Evolutionary conservation across 768 basidiomycete genomes (phyloP).

Genomic region (Strobilomyces echinocephalus): DNA sequence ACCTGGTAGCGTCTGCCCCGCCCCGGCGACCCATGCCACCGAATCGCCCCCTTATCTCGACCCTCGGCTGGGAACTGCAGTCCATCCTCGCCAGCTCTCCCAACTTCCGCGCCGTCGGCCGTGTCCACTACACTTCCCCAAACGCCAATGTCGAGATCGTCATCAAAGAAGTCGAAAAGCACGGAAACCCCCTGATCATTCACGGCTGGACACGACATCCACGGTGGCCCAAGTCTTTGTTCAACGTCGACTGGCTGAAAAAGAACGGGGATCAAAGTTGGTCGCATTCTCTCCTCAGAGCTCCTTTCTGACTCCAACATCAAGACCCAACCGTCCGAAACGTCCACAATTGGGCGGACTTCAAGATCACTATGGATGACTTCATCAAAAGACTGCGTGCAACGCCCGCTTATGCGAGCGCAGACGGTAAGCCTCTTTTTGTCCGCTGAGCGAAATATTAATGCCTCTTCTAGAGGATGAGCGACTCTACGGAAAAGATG

Average conservation of each 20-base stretch:
- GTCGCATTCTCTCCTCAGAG: background rate
- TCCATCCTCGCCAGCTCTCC: slow-evolving; percentile 33
- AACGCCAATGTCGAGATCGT: slow-evolving; percentile 26
- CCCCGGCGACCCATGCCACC: background rate
- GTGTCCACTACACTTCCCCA: slow-evolving; percentile 30
- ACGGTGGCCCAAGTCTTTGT: slow-evolving; percentile 52
- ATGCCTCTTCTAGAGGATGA: slow-evolving; percentile 41
- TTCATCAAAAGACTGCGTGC: slow-evolving; percentile 47
- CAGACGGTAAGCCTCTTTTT: slow-evolving; percentile 34
- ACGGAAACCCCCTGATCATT: slow-evolving; percentile 61
- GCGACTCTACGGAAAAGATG: slow-evolving; percentile 75
- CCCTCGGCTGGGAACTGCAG: slow-evolving; percentile 49
- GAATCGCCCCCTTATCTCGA: slow-evolving; percentile 29
- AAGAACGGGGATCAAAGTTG: slow-evolving; percentile 30
- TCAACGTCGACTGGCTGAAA: slow-evolving; percentile 53
- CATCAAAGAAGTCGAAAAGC: slow-evolving; percentile 44
- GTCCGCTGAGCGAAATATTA: background rate
- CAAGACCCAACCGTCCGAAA: slow-evolving; percentile 62
- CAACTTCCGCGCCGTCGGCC: slow-evolving; percentile 42
- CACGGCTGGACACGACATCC: slow-evolving; percentile 51
- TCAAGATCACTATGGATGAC: slow-evolving; percentile 43
- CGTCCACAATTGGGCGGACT: slow-evolving; percentile 54
- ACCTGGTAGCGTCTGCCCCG: background rate
- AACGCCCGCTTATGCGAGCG: slow-evolving; percentile 30
- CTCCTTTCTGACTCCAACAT: slow-evolving; percentile 4